Conservation (phyloP, 2,329 filamentous ascomycete genomes). For the Xylariaceae sp. region DNA sequence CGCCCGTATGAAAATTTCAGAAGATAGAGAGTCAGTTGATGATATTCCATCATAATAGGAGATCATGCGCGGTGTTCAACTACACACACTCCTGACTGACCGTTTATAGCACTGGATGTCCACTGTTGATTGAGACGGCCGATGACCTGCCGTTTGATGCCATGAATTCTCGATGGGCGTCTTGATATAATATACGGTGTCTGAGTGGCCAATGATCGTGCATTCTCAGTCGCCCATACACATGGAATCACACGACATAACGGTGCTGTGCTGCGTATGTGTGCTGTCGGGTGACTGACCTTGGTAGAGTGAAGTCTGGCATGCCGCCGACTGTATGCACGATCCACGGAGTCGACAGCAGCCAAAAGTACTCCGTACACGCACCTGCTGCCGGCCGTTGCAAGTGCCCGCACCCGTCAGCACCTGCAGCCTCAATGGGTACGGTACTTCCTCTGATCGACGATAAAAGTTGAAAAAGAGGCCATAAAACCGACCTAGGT, state of each 20-base stretch:
- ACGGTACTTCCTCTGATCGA: too few species aligned
- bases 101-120: neutral
- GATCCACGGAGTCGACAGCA: neutral
- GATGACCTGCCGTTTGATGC: neutral
- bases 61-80: slow-evolving; percentile 16
- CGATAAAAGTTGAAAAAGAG: neutral
- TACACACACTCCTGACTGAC: neutral
- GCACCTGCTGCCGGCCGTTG: too few species aligned
- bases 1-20: neutral
- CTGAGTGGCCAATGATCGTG: neutral
- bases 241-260: neutral
- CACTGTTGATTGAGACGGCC: neutral
- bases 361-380: too few species aligned
- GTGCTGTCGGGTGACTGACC: slow-evolving; percentile 1
- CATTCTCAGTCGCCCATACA: neutral
- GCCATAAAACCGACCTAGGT: neutral
- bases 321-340: neutral
- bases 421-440: too few species aligned
- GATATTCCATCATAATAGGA: slow-evolving; percentile 12
- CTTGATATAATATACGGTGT: neutral
- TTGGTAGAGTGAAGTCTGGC: neutral
- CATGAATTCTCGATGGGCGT: neutral
- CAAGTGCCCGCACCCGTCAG: too few species aligned
- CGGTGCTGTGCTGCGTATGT: neutral
- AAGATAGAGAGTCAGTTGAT: slow-evolving; percentile 16